Evolutionary conservation across 2,329 filamentous ascomycete species (phyloP).

Genomic region (Monosporascus sp.): DNA sequence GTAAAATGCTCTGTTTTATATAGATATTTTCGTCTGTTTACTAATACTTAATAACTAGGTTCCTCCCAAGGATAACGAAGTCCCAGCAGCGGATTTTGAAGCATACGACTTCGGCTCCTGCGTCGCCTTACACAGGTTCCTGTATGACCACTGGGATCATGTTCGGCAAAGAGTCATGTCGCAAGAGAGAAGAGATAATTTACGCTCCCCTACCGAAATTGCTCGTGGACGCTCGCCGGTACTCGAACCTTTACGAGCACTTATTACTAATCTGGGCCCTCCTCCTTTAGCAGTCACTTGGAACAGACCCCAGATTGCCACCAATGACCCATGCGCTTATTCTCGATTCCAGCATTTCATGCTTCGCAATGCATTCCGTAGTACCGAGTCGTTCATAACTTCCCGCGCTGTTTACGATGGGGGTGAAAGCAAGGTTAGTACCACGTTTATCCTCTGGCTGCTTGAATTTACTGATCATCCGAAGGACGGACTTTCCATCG

Average conservation of each 20-base stretch:
- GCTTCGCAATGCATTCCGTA: constrained; percentile 63
- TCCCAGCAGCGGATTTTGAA: constrained; percentile 35
- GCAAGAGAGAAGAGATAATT: constrained; percentile 52
- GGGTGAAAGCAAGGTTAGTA: constrained; percentile 59
- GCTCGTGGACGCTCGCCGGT: constrained; percentile 49
- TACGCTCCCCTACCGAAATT: constrained; percentile 50
- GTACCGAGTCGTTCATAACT: constrained; percentile 59
- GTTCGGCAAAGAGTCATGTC: constrained; percentile 60
- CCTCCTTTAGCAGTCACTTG: constrained; percentile 65
- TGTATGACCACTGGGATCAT: constrained; percentile 70
- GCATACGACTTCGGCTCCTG: constrained; percentile 68
- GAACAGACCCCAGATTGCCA: constrained; percentile 62
- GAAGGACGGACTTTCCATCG: constrained; percentile 62
- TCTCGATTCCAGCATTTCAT: constrained; percentile 70
- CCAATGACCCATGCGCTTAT: constrained; percentile 59
- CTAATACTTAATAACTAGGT: constrained; percentile 30
- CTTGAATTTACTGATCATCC: constrained; percentile 2
- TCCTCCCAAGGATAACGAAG: constrained; percentile 42
- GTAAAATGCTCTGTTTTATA: constrained; percentile 33
- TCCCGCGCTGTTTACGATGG: constrained; percentile 65
- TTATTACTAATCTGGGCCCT: constrained; percentile 63
- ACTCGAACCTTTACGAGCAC: constrained; percentile 54
- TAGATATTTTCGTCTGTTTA: constrained; percentile 1
- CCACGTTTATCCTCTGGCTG: not conserved
- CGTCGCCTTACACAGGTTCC: constrained; percentile 61